Conservation (phyloP, 306 rosid genomes). For the Rubus parviflorus region DNA sequence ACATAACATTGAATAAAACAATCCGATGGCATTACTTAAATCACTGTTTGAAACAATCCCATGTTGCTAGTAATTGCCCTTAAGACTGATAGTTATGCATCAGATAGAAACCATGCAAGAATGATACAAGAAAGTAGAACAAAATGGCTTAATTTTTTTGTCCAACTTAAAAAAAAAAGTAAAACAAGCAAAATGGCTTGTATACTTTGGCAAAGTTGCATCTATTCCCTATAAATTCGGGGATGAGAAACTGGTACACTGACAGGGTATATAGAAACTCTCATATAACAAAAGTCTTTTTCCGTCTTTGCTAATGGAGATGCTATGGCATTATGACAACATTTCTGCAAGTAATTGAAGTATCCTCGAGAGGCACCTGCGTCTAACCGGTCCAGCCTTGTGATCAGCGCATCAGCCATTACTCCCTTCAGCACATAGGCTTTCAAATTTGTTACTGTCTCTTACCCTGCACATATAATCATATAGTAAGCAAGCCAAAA, state of each 20-base stretch:
- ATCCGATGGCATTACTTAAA: too few relatives aligned
- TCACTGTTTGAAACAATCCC: too few relatives aligned
- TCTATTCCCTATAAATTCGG: background rate
- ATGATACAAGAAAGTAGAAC: too few relatives aligned
- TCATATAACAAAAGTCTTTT: too few relatives aligned
- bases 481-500: background rate
- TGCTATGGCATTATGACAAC: too few relatives aligned
- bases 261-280: background rate
- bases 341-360: background rate
- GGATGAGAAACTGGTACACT: background rate
- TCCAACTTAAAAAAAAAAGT: too few relatives aligned
- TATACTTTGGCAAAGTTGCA: background rate
- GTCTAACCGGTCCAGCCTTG: background rate
- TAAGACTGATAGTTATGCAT: too few relatives aligned
- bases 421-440: background rate
- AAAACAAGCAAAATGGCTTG: background rate
- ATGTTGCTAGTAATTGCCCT: too few relatives aligned
- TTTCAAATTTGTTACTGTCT: background rate
- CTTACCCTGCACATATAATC: background rate
- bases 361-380: background rate
- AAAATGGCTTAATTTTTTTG: too few relatives aligned
- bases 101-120: too few relatives aligned
- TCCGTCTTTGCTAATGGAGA: too few relatives aligned
- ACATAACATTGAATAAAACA: too few relatives aligned
- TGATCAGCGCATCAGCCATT: background rate